Base-by-base conservation (phyloP, 139 green algal species). In the Tetradesmus obliquus region DNA sequence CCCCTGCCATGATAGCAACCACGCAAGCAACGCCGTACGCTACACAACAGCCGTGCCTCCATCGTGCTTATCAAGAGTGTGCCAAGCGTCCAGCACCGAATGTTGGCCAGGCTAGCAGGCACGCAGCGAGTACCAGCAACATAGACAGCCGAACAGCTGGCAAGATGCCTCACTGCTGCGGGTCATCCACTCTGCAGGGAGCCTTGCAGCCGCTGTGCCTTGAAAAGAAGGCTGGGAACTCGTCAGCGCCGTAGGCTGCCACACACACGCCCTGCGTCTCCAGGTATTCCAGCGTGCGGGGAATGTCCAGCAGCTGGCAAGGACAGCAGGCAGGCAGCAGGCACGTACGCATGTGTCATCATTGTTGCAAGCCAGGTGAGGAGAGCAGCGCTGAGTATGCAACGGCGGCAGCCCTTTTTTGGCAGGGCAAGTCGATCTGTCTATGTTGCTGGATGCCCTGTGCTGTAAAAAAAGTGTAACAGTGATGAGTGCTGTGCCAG, bases 191-290 rank as follows among this genome's bases (percentile, higher is more conserved):
- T 1, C 95, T 84, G 74, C 58, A 86, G 3, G 95, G 94, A 60
- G 96, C 93, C 55, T 86, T 94, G 94, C 95, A 98, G 22, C 98
- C 96, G 81, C 94, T 98, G 82, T 91, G 86, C 0, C 88, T 90
- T 2, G 95, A 98, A 95, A 99, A 99, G 94, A 99, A 99, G 4
- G 98, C 98, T 1, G 98, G 98, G 92, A 99, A 99, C 91, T 99
- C 97, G 80, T 99, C 95, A 1, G 92, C 91, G 1, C 94, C 90
- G 82, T 97, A 98, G 0, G 95, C 94, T 5, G 96, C 96, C 54
- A 99, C 98, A n/a, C 93, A 94, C 55, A 99, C 98, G 5, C 98
- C 98, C 93, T 98, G 94, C 0, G 97, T 99, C 90, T 99, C 97
- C 72, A 99, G 91, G 69, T 96, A 98, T 92, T 99, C 98, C 45